Evolutionary conservation across 2,329 filamentous ascomycete species (phyloP).

Genomic region (Thielaviopsis punctulata): DNA sequence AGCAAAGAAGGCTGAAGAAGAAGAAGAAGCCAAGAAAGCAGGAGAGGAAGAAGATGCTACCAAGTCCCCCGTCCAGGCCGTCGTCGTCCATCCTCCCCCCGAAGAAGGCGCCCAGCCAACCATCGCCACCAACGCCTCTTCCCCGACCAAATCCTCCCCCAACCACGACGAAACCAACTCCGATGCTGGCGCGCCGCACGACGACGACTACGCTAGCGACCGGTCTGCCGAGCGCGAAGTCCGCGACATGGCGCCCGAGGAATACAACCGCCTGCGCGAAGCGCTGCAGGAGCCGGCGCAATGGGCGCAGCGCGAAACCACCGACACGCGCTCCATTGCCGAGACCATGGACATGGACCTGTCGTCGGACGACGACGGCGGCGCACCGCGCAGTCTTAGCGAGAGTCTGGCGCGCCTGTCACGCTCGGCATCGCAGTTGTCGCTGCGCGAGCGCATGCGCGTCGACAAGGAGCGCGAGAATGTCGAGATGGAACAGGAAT

Average conservation of each 20-base stretch:
- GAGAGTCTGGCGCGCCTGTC: slow-evolving; percentile 8
- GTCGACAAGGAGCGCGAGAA: slow-evolving; percentile 13
- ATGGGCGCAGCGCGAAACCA: neutral
- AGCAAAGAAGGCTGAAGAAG: neutral
- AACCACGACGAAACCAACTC: neutral
- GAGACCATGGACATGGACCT: slow-evolving; percentile 12
- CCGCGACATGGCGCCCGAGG: slow-evolving; percentile 4
- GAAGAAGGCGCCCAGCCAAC: neutral
- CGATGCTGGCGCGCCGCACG: neutral
- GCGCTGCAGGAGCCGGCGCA: slow-evolving; percentile 11
- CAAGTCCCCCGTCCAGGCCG: neutral
- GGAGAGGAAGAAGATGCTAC: neutral
- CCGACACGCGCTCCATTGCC: slow-evolving; percentile 8
- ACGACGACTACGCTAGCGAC: slow-evolving; percentile 2
- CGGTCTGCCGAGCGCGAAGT: slow-evolving; percentile 5
- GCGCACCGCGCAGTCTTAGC: slow-evolving; percentile 9
- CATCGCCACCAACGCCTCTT: neutral
- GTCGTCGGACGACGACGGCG: slow-evolving; percentile 6
- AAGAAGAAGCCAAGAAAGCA: neutral
- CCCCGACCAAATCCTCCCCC: neutral
- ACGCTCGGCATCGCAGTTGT: slow-evolving; percentile 1
- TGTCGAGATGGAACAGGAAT: slow-evolving; percentile 12
- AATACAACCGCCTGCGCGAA: slow-evolving; percentile 12
- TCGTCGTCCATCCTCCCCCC: slow-evolving; percentile 2
- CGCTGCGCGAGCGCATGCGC: slow-evolving; percentile 6